Percentiles rank a stretch among this genome's conserved stretches.
These are phyloP conservation scores for Aspergillus candidus DNA, from an alignment of 2,329 filamentous ascomycete species.

Conservation along the genomic window DNA sequence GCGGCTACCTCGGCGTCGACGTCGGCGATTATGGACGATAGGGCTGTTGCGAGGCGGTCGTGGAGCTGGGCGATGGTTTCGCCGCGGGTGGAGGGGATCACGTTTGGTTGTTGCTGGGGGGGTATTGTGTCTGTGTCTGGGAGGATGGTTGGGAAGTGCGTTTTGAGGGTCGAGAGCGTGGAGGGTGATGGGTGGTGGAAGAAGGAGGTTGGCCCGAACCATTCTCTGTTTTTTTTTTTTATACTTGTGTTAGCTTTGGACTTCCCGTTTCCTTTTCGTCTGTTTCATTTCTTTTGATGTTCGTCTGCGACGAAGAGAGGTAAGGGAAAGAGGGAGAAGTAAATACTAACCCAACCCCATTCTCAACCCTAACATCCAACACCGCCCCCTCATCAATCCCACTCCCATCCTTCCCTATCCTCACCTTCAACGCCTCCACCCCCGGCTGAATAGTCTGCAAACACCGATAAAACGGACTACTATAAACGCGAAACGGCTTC, in stretches of 20 bases:
- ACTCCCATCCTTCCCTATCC: conserved; percentile 18
- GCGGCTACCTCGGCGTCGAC: conserved; percentile 55
- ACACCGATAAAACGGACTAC: conserved; percentile 80
- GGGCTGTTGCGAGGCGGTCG: conserved; percentile 64
- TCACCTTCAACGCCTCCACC: conserved; percentile 38
- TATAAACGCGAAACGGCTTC: conserved; percentile 58
- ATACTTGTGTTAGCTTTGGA: neutral
- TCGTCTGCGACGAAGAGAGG: neutral
- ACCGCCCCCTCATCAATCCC: conserved; percentile 32
- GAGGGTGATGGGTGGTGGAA: conserved; percentile 78
- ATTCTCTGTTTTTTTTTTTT: conserved; percentile 56
- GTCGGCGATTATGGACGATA: conserved; percentile 63
- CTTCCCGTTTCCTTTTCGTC: too few species aligned
- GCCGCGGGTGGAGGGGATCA: conserved; percentile 65
- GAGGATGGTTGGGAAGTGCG: conserved; percentile 52
- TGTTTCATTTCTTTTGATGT: neutral
- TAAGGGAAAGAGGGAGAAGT: neutral
- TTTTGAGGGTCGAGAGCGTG: conserved; percentile 55
- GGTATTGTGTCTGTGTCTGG: conserved; percentile 36
- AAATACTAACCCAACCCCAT: conserved; percentile 46
- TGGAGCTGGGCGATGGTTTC: conserved; percentile 78
- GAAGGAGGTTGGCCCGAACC: conserved; percentile 73
- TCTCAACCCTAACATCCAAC: conserved; percentile 44
- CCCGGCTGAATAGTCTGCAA: conserved; percentile 73
- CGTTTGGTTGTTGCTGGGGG: conserved; percentile 34